These are phyloP conservation scores for Cichorium intybus DNA, from an alignment of 140 eudicot species.

Conservation along the genomic window DNA sequence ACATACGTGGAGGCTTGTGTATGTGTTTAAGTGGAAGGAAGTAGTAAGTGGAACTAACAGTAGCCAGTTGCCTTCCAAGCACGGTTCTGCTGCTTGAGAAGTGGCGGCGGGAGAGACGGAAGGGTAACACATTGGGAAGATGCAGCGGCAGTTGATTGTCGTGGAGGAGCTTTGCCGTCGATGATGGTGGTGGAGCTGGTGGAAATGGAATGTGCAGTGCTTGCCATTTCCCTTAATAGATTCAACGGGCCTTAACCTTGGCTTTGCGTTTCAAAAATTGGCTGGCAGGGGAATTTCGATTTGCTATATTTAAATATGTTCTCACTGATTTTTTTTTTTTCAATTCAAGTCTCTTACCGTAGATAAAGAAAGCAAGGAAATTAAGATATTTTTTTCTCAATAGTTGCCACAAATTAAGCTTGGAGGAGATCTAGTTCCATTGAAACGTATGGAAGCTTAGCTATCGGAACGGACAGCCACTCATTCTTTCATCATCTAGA, in stretches of 20 bases:
- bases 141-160: constrained; percentile 38
- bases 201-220: constrained; percentile 56
- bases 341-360: constrained; percentile 8
- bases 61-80: constrained; percentile 59
- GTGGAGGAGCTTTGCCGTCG: constrained; percentile 42
- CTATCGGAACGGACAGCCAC: constrained; percentile 19
- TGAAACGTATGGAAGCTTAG: not conserved
- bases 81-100: constrained; percentile 43
- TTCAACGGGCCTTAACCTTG: not conserved
- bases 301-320: constrained; percentile 14
- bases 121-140: constrained; percentile 58
- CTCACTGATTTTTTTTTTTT: not conserved
- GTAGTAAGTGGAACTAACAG: constrained; percentile 39
- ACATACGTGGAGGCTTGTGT: not conserved
- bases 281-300: constrained; percentile 2
- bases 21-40: not conserved
- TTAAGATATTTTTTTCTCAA: constrained; percentile 3
- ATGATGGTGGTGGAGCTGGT: constrained; percentile 48
- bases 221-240: constrained; percentile 46
- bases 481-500: constrained; percentile 33
- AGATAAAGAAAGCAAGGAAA: constrained; percentile 15
- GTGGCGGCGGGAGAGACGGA: constrained; percentile 57
- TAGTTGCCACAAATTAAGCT: constrained; percentile 26
- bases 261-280: not conserved
- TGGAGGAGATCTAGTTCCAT: constrained; percentile 17